phyloP scores from a whole-genome alignment of 1,284 basidiomycete species.

The Apiotrichum porosum region DNA sequence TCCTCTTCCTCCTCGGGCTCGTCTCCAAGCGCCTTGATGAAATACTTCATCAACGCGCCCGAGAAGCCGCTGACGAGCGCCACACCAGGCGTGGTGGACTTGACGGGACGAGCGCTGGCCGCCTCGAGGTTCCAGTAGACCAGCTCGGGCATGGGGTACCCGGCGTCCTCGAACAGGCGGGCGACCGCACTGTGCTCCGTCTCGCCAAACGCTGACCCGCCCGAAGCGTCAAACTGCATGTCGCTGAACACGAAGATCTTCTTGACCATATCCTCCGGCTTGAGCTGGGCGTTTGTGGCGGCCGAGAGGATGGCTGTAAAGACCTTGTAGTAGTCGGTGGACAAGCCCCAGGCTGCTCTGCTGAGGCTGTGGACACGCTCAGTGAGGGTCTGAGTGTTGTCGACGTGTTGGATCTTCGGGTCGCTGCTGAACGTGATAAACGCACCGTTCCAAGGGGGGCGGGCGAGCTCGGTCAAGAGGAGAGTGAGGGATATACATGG shows the following conservation, averaged over 20 bases:
- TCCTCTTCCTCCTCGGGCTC: conserved; percentile 43
- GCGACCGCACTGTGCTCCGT: conserved; percentile 61
- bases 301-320: conserved; percentile 53
- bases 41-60: conserved; percentile 63
- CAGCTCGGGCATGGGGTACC: conserved; percentile 64
- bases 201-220: conserved; percentile 49
- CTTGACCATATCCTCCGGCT: conserved; percentile 65
- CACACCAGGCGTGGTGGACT: conserved; percentile 56
- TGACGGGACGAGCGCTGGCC: conserved; percentile 51
- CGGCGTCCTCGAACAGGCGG: conserved; percentile 55
- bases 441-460: conserved; percentile 59
- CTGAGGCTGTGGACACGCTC: conserved; percentile 50
- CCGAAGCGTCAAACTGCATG: conserved; percentile 64
- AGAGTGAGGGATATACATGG: conserved; percentile 62
- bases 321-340: conserved; percentile 54
- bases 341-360: conserved; percentile 54
- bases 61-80: conserved; percentile 66
- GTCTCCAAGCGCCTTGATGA: conserved; percentile 51
- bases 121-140: conserved; percentile 38
- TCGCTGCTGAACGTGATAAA: conserved; percentile 63
- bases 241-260: conserved; percentile 67
- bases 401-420: conserved; percentile 55
- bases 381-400: conserved; percentile 45
- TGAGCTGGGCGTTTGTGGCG: conserved; percentile 56
- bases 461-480: conserved; percentile 59